phyloP scores from a whole-genome alignment of 169 alveolate species.

The Eimeria praecox region DNA sequence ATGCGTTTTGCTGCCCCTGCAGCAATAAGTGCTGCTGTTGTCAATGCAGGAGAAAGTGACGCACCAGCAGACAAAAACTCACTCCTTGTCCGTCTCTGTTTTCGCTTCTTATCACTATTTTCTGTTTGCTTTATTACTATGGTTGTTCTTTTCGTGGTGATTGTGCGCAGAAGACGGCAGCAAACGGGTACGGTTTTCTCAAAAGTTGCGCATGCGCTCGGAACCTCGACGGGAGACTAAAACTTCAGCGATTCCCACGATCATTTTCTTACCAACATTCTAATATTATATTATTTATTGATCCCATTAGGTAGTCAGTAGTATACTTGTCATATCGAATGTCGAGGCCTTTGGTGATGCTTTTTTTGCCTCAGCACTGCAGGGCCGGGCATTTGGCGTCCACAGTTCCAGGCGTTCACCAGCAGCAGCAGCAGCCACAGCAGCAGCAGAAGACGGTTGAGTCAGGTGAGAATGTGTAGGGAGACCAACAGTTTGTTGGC shows the following conservation, averaged over 20 bases:
- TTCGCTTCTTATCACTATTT: not conserved
- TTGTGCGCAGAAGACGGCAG: conserved; percentile 21
- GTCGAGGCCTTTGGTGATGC: too few relatives aligned
- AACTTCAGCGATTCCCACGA: not conserved
- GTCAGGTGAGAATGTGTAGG: conserved; percentile 10
- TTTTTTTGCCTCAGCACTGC: conserved; percentile 49
- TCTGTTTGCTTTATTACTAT: not conserved
- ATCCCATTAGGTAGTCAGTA: not conserved
- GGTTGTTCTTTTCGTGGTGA: not conserved
- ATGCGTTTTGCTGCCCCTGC: not conserved
- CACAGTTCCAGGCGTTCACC: not conserved
- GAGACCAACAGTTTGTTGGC: not conserved
- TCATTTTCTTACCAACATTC: not conserved
- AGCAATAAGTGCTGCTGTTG: not conserved
- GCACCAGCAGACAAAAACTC: not conserved
- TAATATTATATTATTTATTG: not conserved
- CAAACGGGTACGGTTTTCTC: not conserved
- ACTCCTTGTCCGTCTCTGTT: not conserved
- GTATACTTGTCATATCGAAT: not conserved
- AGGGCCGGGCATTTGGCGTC: not conserved
- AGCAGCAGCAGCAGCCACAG: conserved; percentile 9
- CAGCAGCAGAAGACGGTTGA: not conserved
- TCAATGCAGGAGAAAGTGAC: not conserved
- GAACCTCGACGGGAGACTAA: not conserved
- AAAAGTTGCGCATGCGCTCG: not conserved